Base-by-base conservation (phyloP, 1,284 basidiomycete species). In the Rhodotorula sp. region DNA sequence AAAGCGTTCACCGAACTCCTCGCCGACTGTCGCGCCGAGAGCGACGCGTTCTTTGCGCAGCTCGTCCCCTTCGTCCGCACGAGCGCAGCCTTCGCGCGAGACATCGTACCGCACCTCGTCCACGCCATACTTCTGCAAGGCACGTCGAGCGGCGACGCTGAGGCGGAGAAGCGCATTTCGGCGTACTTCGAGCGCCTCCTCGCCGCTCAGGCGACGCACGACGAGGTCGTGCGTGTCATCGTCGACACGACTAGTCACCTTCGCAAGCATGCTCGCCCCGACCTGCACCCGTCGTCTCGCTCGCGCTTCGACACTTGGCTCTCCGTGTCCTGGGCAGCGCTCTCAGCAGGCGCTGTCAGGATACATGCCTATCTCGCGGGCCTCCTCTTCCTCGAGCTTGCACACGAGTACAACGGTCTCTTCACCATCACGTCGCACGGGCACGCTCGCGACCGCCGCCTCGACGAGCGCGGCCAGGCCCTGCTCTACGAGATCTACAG, bases 401-500 rank as follows among this genome's bases (percentile, higher is more conserved):
- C 87, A 0, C 82, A 84, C 16, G 91, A 92, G 71, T 84, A 87
- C 76, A 77, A 73, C 72, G 67, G 77, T 72, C 75, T 78, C 71
- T 71, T 74, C 25, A 56, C 65, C 52, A 44, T 67, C 17, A 53
- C 53, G 25, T 42, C 45, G 17, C 41, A 53, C 16, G 66, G 59
- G 17, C 41, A 48, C 34, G 52, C 53, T 9, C 62, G 27, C 27
- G 57, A 68, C 42, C 63, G 45, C 25, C 49, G 57, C 41, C 48
- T 48, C 44, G 74, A 79, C 62, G 56, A 77, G 49, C 79, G 81
- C 17, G 81, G 84, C 7, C 89, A 91, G 80, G 82, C 87, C 56
- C 85, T 94, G 48, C 84, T 98, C 58, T 97, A 95, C 81, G 88
- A 91, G 65, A 93, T 98, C 64, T 99, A 97, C 80, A 89, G 88